Evolutionary conservation across 2,329 filamentous ascomycete genomes (phyloP).

Genomic region (Hypomyces rosellus): DNA sequence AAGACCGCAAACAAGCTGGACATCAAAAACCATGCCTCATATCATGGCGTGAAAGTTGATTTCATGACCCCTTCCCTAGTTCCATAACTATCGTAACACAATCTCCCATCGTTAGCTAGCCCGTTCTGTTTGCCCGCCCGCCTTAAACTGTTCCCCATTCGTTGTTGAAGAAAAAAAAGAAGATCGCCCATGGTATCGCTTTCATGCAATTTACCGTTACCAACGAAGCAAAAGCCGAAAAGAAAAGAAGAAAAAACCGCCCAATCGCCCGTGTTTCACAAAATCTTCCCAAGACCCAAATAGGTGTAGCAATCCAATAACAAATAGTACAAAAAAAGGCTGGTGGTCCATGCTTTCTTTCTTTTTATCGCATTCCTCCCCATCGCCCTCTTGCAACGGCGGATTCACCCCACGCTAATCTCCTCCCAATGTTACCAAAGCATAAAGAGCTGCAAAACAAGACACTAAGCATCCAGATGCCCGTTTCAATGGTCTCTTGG

Average conservation of each 20-base stretch:
- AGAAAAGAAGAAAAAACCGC: not conserved
- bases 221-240: not conserved
- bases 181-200: constrained; percentile 2
- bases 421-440: constrained; percentile 90
- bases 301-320: not conserved
- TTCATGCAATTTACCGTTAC: constrained; percentile 1
- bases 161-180: not conserved
- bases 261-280: not conserved
- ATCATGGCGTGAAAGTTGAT: too few species aligned
- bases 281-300: too few species aligned
- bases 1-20: too few species aligned
- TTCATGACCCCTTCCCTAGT: too few species aligned
- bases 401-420: constrained; percentile 55
- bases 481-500: constrained; percentile 61
- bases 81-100: too few species aligned
- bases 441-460: constrained; percentile 92
- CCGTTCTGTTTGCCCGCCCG: too few species aligned
- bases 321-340: not conserved
- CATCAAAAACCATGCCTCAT: too few species aligned
- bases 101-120: too few species aligned
- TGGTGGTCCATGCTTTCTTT: not conserved
- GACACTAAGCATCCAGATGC: constrained; percentile 87
- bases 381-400: constrained; percentile 38
- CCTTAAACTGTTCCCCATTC: not conserved
- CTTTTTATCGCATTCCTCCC: constrained; percentile 34